These are phyloP conservation scores for Colletotrichum godetiae DNA, from an alignment of 2,329 filamentous ascomycete genomes.

Conservation along the genomic window DNA sequence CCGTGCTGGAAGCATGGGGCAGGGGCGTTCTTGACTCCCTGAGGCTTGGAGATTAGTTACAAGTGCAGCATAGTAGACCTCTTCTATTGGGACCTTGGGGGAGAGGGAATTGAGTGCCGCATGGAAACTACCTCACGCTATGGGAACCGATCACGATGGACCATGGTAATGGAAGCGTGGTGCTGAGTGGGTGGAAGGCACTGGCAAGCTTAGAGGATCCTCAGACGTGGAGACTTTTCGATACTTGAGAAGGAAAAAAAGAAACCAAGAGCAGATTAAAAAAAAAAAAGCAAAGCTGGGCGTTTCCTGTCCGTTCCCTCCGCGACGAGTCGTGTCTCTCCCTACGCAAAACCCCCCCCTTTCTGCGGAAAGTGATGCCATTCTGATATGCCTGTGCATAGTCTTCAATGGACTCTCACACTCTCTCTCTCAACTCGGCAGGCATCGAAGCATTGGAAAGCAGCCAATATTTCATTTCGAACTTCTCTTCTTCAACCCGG, in stretches of 20 bases:
- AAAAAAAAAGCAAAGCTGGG: not conserved
- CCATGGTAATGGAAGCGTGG: not conserved
- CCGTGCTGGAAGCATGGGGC: not conserved
- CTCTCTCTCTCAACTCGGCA: too few species aligned
- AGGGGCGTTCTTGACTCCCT: not conserved
- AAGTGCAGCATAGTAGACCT: not conserved
- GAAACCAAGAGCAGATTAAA: not conserved
- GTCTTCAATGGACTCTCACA: too few species aligned
- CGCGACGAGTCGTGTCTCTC: not conserved
- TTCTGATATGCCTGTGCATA: not conserved
- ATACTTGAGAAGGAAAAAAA: not conserved
- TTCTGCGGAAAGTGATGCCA: not conserved
- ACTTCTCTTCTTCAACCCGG: not conserved
- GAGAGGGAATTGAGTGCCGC: not conserved
- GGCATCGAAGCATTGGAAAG: not conserved
- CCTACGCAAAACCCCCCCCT: not conserved
- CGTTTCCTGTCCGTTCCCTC: not conserved
- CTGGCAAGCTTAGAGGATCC: not conserved
- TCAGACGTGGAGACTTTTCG: slow-evolving; percentile 1
- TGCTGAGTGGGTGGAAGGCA: not conserved
- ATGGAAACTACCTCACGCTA: not conserved
- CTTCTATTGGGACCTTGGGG: not conserved
- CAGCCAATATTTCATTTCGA: not conserved
- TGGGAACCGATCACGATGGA: not conserved
- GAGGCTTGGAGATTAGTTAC: not conserved